Conservation (phyloP, 1,139 yeast genomes). For the Pichia sp. region DNA sequence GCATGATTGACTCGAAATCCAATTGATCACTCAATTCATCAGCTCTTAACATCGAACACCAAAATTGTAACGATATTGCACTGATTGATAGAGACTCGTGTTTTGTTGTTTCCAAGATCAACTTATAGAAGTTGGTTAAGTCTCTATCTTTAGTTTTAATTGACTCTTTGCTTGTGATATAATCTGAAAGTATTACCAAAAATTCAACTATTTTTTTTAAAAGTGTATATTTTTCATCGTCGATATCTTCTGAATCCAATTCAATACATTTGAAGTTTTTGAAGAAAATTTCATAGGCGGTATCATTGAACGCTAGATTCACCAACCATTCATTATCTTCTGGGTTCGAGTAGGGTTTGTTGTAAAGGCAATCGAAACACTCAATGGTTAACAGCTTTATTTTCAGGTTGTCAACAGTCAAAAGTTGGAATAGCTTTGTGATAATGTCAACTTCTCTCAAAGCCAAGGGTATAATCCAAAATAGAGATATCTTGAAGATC, state of each 20-base stretch:
- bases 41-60: slow-evolving; percentile 85
- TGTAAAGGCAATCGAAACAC: slow-evolving; percentile 82
- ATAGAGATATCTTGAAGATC: slow-evolving; percentile 82
- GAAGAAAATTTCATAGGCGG: slow-evolving; percentile 64
- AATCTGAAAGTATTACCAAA: slow-evolving; percentile 85
- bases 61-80: slow-evolving; percentile 86
- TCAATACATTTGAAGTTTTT: slow-evolving; percentile 60
- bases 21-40: slow-evolving; percentile 60
- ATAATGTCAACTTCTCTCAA: slow-evolving; percentile 65
- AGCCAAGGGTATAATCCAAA: slow-evolving; percentile 83
- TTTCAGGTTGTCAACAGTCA: slow-evolving; percentile 56
- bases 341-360: slow-evolving; percentile 65
- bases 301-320: slow-evolving; percentile 61
- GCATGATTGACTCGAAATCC: slow-evolving; percentile 46
- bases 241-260: slow-evolving; percentile 71
- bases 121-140: slow-evolving; percentile 57
- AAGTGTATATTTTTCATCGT: slow-evolving; percentile 73
- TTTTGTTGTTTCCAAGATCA: slow-evolving; percentile 75
- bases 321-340: slow-evolving; percentile 78
- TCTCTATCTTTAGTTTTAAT: slow-evolving; percentile 47
- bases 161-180: slow-evolving; percentile 42
- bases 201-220: slow-evolving; percentile 89
- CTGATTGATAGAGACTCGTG: slow-evolving; percentile 88
- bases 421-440: slow-evolving; percentile 58
- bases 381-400: slow-evolving; percentile 84